Evolutionary conservation across 495 filamentous ascomycete genomes (phyloP), one percentile per base, ranked within the genome.

Genomic region (Penicillium steckii): DNA sequence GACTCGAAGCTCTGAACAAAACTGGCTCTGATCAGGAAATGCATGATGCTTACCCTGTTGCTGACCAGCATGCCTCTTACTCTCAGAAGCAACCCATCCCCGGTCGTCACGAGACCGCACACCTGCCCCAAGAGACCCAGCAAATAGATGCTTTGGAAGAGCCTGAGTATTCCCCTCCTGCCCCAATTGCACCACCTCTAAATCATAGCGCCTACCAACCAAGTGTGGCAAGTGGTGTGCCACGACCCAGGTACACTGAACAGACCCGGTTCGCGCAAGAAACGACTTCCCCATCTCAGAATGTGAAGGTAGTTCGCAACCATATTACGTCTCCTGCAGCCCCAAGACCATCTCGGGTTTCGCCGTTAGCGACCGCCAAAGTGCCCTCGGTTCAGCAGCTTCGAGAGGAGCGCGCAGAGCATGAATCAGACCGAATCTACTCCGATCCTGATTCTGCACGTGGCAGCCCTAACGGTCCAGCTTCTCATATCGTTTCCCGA

Each of bases 291-390:
- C 65, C 65, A 21, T 44, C 60, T 17, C 59, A 58, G 37, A 70
- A 72, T 41, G 72, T 80, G 27, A 76, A 70, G 42, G 68, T 85
- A 29, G 67, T 84, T 48, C 73, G 74, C 52, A 86, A 84, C 57
- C 80, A 84, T 57, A 84, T 85, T 45, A 79, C 73, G 10, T 88
- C 87, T 15, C 90, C 91, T 22, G 72, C 87, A 56, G 90, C 90
- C 41, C 91, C 91, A 30, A 88, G 89, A 52, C 91, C 91, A 25
- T 85, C 86, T 26, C 83, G 88, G 56, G 86, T 94, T 18, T 91
- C 91, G 17, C 89, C 88, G 8, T 66, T 94, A 41, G 85, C 87
- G 19, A 77, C 78, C 23, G 72, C 83, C 37, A 87, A 85, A 61
- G 75, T 76, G 32, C 79, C 82, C 23, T 75, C 80, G 4, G 70